Base-by-base conservation (phyloP, 306 rosid genomes). In the Mucuna pruriens region DNA sequence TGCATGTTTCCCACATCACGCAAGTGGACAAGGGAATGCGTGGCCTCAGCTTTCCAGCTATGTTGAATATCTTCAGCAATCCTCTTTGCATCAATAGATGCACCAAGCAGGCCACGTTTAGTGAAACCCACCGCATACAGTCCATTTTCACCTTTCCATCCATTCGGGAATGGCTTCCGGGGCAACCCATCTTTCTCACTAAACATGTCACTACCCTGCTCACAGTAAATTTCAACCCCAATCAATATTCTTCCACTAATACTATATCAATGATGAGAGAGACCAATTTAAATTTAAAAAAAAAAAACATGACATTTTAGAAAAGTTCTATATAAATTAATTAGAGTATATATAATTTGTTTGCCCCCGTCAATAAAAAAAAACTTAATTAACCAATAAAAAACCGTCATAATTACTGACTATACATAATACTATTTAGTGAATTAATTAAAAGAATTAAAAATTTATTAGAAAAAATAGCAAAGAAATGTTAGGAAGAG, bases 61-160 rank as follows among this genome's bases (percentile, higher is more conserved):
- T 19, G 72, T 82, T 86, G 87, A 22, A 94, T 90, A 75, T 94
- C 95, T 79, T 90, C 90, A 3, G 97, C 98, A 75, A 90, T 92
- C 58, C 78, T 89, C 80, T 62, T 87, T 23, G 98, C 97, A 85
- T 94, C 98, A 44, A 85, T 48, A 0, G 94, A 90, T 17, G 97
- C 92, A 23, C 98, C 98, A n/a, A 92, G 90, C 55, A 94, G 69
- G 4, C 98, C 98, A 55, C 94, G 97, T 85, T 92, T 90, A 0
- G 95, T 89, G 85, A 94, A 89, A 26, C 98, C 98, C 85, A 90
- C 95, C 0, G 98, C 87, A 72, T 94, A 94, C 22, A 94, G 26
- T 68, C 97, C 97, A 10, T 79, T 48, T 73, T 88, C 92, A 7
- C 95, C 97, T 83, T 88, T 94, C 98, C 97, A 93, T 34, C 97